A percentile compares a stretch with the other conserved stretches of the same genome.
Conservation (phyloP, 768 basidiomycete genomes). For the Lentinula sp. region DNA sequence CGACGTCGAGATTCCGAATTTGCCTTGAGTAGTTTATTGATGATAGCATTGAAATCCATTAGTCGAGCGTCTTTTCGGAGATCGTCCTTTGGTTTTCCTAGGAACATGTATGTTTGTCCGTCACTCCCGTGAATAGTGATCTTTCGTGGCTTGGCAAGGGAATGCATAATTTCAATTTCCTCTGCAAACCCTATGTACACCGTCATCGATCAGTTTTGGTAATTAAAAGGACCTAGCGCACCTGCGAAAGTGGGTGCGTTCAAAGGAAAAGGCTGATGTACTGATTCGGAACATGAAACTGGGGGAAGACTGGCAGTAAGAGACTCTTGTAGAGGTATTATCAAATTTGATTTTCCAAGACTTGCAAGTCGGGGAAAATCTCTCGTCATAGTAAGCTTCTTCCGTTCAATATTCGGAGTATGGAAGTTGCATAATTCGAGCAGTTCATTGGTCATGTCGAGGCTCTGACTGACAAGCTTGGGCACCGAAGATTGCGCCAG, state of each 20-base stretch:
- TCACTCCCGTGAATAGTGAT: slow-evolving; percentile 80
- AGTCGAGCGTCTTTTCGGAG: slow-evolving; percentile 93
- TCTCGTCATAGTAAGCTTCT: slow-evolving; percentile 44
- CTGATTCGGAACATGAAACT: slow-evolving; percentile 50
- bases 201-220: background rate
- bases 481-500: slow-evolving; percentile 37
- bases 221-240: slow-evolving; percentile 18
- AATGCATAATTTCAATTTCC: slow-evolving; percentile 86
- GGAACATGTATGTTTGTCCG: slow-evolving; percentile 81
- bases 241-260: slow-evolving; percentile 73
- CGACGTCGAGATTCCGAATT: slow-evolving; percentile 90
- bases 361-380: slow-evolving; percentile 49
- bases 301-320: slow-evolving; percentile 87
- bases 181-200: slow-evolving; percentile 60
- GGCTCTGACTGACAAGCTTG: slow-evolving; percentile 45
- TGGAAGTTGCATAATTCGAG: slow-evolving; percentile 58
- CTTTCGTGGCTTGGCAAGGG: slow-evolving; percentile 87
- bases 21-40: slow-evolving; percentile 92
- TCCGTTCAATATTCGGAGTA: slow-evolving; percentile 19
- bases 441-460: slow-evolving; percentile 63
- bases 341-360: slow-evolving; percentile 59
- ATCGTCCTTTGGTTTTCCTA: slow-evolving; percentile 97
- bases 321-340: slow-evolving; percentile 91
- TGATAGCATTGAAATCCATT: slow-evolving; percentile 98
- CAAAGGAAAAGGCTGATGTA: slow-evolving; percentile 76